phyloP scores from a whole-genome alignment of 371 early-diverging fungal genomes.

The Mortierella sp. region DNA sequence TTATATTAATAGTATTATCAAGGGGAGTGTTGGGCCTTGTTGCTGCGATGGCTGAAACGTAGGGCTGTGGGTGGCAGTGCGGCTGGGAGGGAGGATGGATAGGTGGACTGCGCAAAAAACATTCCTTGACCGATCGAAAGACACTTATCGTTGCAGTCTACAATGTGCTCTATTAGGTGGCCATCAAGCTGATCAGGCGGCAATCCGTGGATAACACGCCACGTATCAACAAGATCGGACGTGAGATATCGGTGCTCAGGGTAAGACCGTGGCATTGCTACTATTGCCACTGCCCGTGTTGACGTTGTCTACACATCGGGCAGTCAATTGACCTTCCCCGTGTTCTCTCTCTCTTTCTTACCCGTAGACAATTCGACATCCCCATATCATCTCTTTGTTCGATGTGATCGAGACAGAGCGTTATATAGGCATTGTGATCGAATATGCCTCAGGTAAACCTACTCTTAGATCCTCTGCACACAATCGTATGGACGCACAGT shows the following conservation, averaged over 20 bases:
- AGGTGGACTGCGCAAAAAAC: no score
- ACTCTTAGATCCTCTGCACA: neutral
- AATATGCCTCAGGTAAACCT: slow-evolving; percentile 88
- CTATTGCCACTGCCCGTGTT: slow-evolving; percentile 1
- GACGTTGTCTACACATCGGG: no score
- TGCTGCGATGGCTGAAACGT: no score
- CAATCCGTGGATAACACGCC: slow-evolving; percentile 84
- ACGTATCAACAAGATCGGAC: slow-evolving; percentile 82
- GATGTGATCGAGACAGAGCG: slow-evolving; percentile 97
- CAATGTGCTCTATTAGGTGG: slow-evolving; percentile 70
- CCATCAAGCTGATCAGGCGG: slow-evolving; percentile 85
- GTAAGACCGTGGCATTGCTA: slow-evolving; percentile 58
- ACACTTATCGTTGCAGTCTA: neutral
- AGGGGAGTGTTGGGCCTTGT: no score
- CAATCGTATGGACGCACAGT: neutral
- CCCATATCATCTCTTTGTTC: slow-evolving; percentile 91
- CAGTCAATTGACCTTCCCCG: neutral
- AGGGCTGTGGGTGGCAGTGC: no score
- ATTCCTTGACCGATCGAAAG: no score
- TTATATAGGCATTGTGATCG: slow-evolving; percentile 95
- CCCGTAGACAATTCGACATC: slow-evolving; percentile 82
- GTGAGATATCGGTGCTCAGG: slow-evolving; percentile 85
- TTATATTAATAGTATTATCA: no score
- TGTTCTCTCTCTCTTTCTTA: slow-evolving; percentile 3
- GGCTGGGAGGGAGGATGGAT: no score